Evolutionary conservation across 2,329 filamentous ascomycete species (phyloP), one percentile per base, ranked within the genome.

Genomic region (Dendrostoma leiphaemia): DNA sequence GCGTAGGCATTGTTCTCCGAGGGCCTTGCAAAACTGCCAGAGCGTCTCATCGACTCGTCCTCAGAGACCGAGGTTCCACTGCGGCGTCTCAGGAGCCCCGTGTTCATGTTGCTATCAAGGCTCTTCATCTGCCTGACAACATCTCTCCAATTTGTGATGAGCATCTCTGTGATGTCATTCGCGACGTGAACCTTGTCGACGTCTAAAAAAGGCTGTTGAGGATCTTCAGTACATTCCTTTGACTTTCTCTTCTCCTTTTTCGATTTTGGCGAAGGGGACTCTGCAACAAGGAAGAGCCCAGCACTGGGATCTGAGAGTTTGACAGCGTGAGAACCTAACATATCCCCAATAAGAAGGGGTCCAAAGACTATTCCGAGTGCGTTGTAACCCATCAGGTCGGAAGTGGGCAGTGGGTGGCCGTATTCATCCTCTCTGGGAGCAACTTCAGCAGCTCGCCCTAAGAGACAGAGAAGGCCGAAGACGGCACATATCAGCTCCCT

Each of bases 401-500:
- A 72, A 2, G 79, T 81, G 1, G 80, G 77, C 10, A 84, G 68
- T 3, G 81, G 77, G 34, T 72, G 70, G 5, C 81, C 79, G 10
- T 71, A 68, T 17, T 74, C 73, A 57, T 83, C 78, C 62, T 84
- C 78, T 24, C 77, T 72, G 4, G 75, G 74, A 0, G 76, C 69
- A 31, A 71, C 74, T 63, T 88, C 81, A 2, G 83, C 81, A 4
- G 76, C 71, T 24, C 80, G 72, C 2, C 83, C 85, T 52, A 89
- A 76, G 34, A 86, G 71, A 49, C 79, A 83, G 10, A 88, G 71
- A 12, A 89, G 71, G 0, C 85, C 86, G 64, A 89, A 85, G 0
- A 89, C 83, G 5, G 83, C 81, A 58, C 82, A 87, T 40, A 89
- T 84, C 3, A 89, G 70, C 44, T 87, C 82, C 23, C 84, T 74